phyloP scores from a whole-genome alignment of 2,329 filamentous ascomycete genomes.

The Fusarium paranaense region DNA sequence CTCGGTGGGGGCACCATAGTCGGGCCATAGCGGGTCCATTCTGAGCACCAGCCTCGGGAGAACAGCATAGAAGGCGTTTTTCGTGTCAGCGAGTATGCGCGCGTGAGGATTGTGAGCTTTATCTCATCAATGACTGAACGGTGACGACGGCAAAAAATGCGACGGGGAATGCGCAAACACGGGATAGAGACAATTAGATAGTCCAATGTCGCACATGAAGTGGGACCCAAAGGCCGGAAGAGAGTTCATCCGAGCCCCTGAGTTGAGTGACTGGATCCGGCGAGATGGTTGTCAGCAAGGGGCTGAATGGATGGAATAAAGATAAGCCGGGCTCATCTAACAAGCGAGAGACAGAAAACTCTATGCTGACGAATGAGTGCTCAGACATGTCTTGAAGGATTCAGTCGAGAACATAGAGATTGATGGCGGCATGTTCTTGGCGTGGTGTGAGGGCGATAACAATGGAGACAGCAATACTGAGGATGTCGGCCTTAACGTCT shows the following conservation, averaged over 20 bases:
- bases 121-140: not conserved
- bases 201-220: not conserved
- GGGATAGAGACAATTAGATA: not conserved
- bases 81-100: not conserved
- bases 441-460: not conserved
- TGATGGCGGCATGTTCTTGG: not conserved
- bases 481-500: not conserved
- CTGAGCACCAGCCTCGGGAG: not conserved
- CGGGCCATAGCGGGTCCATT: not conserved
- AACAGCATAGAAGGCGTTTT: not conserved
- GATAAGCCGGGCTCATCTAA: not conserved
- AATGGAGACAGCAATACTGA: not conserved
- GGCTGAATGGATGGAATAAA: not conserved
- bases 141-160: not conserved
- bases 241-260: not conserved
- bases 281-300: not conserved
- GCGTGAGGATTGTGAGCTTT: not conserved
- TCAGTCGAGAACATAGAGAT: not conserved
- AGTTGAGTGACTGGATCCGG: not conserved
- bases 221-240: not conserved
- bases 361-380: not conserved
- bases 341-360: not conserved
- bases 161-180: not conserved
- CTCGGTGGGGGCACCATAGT: not conserved
- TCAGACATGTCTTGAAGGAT: not conserved